phyloP scores from a whole-genome alignment of 2,329 filamentous ascomycete species.

The Gremmenia infestans region DNA sequence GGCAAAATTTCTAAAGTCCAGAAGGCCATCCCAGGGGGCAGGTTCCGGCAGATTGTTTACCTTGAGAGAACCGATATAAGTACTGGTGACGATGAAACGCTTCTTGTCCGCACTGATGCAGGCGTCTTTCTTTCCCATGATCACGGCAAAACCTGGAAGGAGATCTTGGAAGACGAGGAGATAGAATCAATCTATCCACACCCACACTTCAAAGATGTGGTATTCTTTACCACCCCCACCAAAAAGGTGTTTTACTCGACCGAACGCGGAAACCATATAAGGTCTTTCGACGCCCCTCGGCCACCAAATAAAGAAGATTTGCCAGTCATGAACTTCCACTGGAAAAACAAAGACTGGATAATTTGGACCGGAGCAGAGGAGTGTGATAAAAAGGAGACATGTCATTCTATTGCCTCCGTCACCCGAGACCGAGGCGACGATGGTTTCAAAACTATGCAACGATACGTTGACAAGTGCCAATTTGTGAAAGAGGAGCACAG shows the following conservation, averaged over 20 bases:
- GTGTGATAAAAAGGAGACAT: conserved; percentile 55
- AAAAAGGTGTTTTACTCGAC: conserved; percentile 72
- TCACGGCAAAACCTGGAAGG: conserved; percentile 83
- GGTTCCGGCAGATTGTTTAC: conserved; percentile 56
- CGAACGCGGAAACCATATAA: conserved; percentile 69
- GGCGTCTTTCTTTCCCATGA: conserved; percentile 69
- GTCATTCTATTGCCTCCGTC: conserved; percentile 69
- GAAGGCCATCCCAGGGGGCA: conserved; percentile 56
- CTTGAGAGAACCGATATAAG: conserved; percentile 70
- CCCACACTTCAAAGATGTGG: conserved; percentile 73
- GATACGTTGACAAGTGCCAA: conserved; percentile 75
- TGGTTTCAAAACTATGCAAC: conserved; percentile 69
- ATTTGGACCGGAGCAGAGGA: conserved; percentile 77
- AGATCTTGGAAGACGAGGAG: conserved; percentile 62
- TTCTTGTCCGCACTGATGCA: conserved; percentile 46
- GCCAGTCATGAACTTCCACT: conserved; percentile 72
- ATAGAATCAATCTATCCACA: conserved; percentile 73
- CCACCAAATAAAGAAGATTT: conserved; percentile 38
- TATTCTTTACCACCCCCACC: conserved; percentile 74
- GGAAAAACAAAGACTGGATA: conserved; percentile 80
- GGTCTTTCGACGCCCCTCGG: conserved; percentile 66
- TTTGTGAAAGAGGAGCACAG: conserved; percentile 68
- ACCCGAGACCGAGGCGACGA: conserved; percentile 75
- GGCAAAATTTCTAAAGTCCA: conserved; percentile 62
- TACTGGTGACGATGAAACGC: conserved; percentile 64